Evolutionary conservation across 306 rosid genomes (phyloP).

Genomic region (Ormosia semicastrata): DNA sequence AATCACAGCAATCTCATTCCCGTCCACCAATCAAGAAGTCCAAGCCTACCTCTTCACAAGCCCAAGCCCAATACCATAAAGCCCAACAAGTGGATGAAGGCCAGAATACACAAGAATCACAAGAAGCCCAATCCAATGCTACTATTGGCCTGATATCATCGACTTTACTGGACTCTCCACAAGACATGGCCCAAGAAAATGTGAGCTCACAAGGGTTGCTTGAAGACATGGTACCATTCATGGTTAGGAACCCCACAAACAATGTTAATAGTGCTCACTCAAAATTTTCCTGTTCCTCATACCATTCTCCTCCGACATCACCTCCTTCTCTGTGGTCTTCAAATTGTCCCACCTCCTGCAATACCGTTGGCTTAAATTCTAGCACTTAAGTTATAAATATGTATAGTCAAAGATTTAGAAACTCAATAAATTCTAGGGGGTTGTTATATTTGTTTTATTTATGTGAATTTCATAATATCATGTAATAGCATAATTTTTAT

Average conservation of each 20-base stretch:
- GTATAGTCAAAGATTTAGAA: background rate
- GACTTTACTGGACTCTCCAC: conserved; percentile 2
- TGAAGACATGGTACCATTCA: conserved; percentile 83
- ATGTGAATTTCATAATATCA: conserved; percentile 8
- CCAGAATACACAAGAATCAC: conserved; percentile 24
- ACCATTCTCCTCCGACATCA: conserved; percentile 44
- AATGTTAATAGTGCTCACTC: conserved; percentile 28
- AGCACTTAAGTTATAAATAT: conserved; percentile 23
- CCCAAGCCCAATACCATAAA: conserved; percentile 13
- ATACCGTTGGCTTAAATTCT: conserved; percentile 38
- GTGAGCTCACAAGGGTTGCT: conserved; percentile 72
- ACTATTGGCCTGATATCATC: background rate
- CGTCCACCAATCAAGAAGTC: conserved; percentile 54
- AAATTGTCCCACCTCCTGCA: conserved; percentile 31
- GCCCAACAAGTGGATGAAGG: background rate
- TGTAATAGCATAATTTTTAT: conserved; percentile 1
- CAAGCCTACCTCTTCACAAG: conserved; percentile 35
- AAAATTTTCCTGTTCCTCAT: conserved; percentile 42
- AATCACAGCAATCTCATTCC: conserved; percentile 22
- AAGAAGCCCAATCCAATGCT: conserved; percentile 19
- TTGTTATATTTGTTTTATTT: conserved; percentile 11
- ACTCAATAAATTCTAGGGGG: background rate
- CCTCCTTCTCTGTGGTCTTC: conserved; percentile 47
- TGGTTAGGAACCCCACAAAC: conserved; percentile 66
- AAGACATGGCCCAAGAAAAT: conserved; percentile 32